phyloP scores from a whole-genome alignment of 2,329 filamentous ascomycete species.

The Lithohypha guttulata region DNA sequence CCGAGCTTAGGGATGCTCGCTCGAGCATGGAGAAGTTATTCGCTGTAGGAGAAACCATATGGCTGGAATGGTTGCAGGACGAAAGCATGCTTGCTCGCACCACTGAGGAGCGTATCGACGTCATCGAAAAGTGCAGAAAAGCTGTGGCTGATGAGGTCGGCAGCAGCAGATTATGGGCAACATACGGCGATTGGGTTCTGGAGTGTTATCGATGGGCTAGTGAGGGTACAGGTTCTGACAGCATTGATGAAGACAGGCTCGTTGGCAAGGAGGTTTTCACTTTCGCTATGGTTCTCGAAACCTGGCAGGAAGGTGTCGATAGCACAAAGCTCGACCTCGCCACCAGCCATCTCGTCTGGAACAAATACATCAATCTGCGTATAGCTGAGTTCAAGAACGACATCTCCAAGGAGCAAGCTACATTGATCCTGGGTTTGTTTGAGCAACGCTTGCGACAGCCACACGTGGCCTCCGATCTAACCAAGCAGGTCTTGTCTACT shows the following conservation, averaged over 20 bases:
- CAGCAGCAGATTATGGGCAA: conserved; percentile 51
- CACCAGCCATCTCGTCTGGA: conserved; percentile 52
- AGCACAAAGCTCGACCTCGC: conserved; percentile 51
- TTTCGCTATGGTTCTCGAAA: conserved; percentile 44
- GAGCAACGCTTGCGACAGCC: conserved; percentile 46
- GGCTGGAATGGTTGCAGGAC: conserved; percentile 53
- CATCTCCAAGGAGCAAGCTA: conserved; percentile 39
- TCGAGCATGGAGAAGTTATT: conserved; percentile 52
- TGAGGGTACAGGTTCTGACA: conserved; percentile 29
- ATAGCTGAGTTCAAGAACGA: conserved; percentile 41
- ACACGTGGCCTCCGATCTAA: conserved; percentile 50
- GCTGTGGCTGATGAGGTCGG: conserved; percentile 51
- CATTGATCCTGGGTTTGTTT: conserved; percentile 41
- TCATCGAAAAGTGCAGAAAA: conserved; percentile 50
- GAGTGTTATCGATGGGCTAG: conserved; percentile 44
- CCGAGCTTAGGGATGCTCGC: conserved; percentile 38
- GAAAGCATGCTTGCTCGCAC: conserved; percentile 47
- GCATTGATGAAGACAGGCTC: conserved; percentile 43
- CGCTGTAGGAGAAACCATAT: conserved; percentile 52
- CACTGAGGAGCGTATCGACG: conserved; percentile 45
- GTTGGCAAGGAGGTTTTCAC: conserved; percentile 50
- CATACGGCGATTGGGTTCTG: conserved; percentile 51
- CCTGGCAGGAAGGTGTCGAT: conserved; percentile 46
- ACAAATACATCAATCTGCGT: conserved; percentile 47
- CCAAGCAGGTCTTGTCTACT: conserved; percentile 48